These are phyloP conservation scores for Nicotiana obtusifolia DNA, from an alignment of 257 asterid species.

Conservation along the genomic window DNA sequence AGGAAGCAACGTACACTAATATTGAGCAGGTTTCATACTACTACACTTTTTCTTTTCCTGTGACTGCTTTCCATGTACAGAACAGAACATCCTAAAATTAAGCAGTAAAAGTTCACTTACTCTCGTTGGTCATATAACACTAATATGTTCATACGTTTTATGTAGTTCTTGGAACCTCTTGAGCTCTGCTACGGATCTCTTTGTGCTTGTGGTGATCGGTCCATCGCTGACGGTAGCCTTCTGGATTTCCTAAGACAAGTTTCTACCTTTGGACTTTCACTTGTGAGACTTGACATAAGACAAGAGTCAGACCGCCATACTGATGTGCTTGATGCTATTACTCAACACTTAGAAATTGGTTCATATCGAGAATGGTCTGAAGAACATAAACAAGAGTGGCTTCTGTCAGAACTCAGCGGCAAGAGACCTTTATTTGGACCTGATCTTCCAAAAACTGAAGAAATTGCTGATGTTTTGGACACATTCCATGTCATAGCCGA, in stretches of 20 bases:
- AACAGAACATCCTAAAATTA: neutral
- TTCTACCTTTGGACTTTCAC: constrained; percentile 49
- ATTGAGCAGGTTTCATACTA: constrained; percentile 29
- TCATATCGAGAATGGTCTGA: constrained; percentile 46
- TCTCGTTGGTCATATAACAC: neutral
- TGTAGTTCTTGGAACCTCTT: constrained; percentile 47
- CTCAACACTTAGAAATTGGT: constrained; percentile 38
- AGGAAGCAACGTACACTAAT: constrained; percentile 33
- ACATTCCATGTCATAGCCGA: constrained; percentile 44
- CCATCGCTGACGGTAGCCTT: constrained; percentile 49
- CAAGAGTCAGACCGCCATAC: constrained; percentile 51
- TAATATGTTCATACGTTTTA: neutral
- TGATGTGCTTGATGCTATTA: constrained; percentile 42
- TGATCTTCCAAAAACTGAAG: constrained; percentile 48
- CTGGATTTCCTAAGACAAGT: constrained; percentile 52
- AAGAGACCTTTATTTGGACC: constrained; percentile 46
- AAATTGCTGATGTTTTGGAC: constrained; percentile 45
- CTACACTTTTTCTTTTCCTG: neutral
- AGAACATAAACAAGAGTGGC: constrained; percentile 47
- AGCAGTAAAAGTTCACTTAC: neutral
- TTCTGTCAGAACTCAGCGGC: constrained; percentile 44
- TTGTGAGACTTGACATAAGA: constrained; percentile 42
- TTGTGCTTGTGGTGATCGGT: constrained; percentile 43
- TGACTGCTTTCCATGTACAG: neutral
- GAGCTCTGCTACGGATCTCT: constrained; percentile 48